These are phyloP conservation scores for Adansonia madagascariensis DNA, from an alignment of 441 rosid genomes.

Conservation along the genomic window DNA sequence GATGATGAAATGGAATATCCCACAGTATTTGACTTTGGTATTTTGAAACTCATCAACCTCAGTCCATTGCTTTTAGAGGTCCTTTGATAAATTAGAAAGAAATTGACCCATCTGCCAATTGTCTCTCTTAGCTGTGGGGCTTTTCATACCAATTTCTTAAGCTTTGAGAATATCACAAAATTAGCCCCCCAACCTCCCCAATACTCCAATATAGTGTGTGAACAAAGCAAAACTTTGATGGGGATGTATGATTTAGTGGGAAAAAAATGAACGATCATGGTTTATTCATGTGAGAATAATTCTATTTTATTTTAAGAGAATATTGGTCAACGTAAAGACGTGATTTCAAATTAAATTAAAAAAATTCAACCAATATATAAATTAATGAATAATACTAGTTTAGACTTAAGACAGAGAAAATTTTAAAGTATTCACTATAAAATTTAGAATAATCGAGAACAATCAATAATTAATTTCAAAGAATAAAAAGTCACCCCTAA, in stretches of 20 bases:
- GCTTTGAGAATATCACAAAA: not conserved
- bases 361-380: not conserved
- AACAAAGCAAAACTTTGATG: not conserved
- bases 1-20: too few relatives aligned
- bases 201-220: not conserved
- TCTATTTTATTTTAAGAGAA: not conserved
- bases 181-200: not conserved
- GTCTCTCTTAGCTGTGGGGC: constrained; percentile 13
- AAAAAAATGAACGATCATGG: not conserved
- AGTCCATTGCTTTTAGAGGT: constrained; percentile 13
- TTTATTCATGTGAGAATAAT: not conserved
- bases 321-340: not conserved
- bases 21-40: too few relatives aligned
- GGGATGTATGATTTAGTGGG: not conserved
- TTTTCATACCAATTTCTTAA: not conserved
- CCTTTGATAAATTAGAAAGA: constrained; percentile 29
- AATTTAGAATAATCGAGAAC: too few relatives aligned
- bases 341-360: not conserved
- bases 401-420: not conserved
- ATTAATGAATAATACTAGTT: not conserved
- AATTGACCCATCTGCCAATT: constrained; percentile 25
- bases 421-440: too few relatives aligned
- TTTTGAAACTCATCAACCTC: not conserved
- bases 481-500: too few relatives aligned
- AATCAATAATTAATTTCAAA: too few relatives aligned